Percentiles rank a stretch among this genome's conserved stretches.
These are phyloP conservation scores for Cnidoscolus chayamansa DNA, from an alignment of 441 rosid species.

Conservation along the genomic window DNA sequence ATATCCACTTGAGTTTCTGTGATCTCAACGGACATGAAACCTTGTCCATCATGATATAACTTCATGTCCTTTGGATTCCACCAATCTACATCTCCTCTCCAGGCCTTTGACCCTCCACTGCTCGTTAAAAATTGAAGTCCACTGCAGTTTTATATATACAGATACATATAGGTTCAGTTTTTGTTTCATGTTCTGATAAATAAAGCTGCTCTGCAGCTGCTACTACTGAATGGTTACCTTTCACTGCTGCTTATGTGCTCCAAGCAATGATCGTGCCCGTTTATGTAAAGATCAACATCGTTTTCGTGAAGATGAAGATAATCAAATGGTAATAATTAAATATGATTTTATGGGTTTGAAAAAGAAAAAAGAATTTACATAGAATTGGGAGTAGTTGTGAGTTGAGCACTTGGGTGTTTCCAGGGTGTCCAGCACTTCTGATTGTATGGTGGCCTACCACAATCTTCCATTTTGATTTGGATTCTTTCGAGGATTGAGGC, in stretches of 20 bases:
- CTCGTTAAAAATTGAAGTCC: slow-evolving; percentile 60
- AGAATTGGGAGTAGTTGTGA: slow-evolving; percentile 54
- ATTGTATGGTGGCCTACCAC: slow-evolving; percentile 87
- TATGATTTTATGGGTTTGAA: not conserved
- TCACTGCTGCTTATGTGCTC: slow-evolving; percentile 50
- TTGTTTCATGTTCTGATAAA: too few species aligned
- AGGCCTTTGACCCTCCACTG: slow-evolving; percentile 79
- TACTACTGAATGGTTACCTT: slow-evolving; percentile 33
- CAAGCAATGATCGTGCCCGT: slow-evolving; percentile 91
- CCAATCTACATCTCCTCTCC: slow-evolving; percentile 54
- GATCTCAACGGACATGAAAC: slow-evolving; percentile 59
- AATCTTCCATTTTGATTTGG: slow-evolving; percentile 69
- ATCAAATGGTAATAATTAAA: not conserved
- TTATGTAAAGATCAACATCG: slow-evolving; percentile 63
- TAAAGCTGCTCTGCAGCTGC: too few species aligned
- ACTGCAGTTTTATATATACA: slow-evolving; percentile 28
- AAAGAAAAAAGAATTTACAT: not conserved
- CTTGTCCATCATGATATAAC: slow-evolving; percentile 74
- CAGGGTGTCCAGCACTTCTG: slow-evolving; percentile 65
- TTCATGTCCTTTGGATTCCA: slow-evolving; percentile 39
- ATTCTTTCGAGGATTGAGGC: slow-evolving; percentile 34
- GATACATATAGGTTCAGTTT: not conserved
- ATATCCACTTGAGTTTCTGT: slow-evolving; percentile 30
- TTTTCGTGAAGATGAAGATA: slow-evolving; percentile 38
- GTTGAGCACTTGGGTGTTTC: slow-evolving; percentile 54